Evolutionary conservation across 768 basidiomycete genomes (phyloP).

Genomic region (Tubosaeta brunneosetosa): DNA sequence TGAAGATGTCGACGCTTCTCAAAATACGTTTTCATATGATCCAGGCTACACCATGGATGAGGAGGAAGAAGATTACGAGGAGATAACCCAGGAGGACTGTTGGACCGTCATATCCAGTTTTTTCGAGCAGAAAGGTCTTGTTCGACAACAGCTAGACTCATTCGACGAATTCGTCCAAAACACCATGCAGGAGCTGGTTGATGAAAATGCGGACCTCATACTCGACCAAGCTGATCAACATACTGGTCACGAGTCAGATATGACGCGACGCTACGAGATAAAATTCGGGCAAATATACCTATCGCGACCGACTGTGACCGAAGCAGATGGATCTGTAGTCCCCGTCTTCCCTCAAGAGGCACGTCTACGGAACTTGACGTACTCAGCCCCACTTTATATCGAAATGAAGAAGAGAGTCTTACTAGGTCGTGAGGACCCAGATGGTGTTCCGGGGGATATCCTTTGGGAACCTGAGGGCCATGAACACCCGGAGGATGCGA

Average conservation of each 20-base stretch:
- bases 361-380: conserved; percentile 89
- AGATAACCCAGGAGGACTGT: conserved; percentile 89
- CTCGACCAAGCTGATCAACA: conserved; percentile 96
- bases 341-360: conserved; percentile 98
- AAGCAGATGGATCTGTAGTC: conserved; percentile 90
- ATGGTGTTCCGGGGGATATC: conserved; percentile 76
- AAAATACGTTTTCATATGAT: conserved; percentile 51
- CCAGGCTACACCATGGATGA: conserved; percentile 54
- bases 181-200: conserved; percentile 98
- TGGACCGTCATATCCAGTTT: conserved; percentile 96
- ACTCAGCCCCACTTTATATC: conserved; percentile 92
- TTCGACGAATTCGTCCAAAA: conserved; percentile 99
- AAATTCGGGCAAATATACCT: conserved; percentile 98
- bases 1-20: conserved; percentile 45
- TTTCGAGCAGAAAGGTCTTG: conserved; percentile 96
- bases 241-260: conserved; percentile 77
- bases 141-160: conserved; percentile 94
- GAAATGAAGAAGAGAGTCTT: conserved; percentile 89
- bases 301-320: conserved; percentile 89
- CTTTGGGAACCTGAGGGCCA: conserved; percentile 72
- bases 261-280: conserved; percentile 93
- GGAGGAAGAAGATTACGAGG: conserved; percentile 54
- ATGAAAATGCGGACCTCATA: conserved; percentile 93
- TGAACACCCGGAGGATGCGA: conserved; percentile 56
- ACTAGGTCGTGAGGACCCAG: conserved; percentile 74